Evolutionary conservation across 2,329 filamentous ascomycete species (phyloP).

Genomic region (Madurella mycetomatis): DNA sequence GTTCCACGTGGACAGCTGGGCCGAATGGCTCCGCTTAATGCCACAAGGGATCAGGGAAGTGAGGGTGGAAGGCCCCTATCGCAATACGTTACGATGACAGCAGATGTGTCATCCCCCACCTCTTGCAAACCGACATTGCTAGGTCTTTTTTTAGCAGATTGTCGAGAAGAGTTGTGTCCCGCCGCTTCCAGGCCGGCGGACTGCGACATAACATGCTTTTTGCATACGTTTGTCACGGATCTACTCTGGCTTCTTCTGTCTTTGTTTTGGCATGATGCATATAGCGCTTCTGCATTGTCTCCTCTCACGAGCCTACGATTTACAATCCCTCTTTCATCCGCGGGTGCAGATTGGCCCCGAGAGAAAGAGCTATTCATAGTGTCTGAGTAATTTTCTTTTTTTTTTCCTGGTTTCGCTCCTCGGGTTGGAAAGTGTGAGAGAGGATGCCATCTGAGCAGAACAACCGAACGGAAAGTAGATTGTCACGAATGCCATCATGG

Average conservation of each 20-base stretch:
- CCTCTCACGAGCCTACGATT: not conserved
- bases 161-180: not conserved
- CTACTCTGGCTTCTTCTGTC: not conserved
- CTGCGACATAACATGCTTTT: not conserved
- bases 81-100: slow-evolving; percentile 37
- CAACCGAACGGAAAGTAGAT: not conserved
- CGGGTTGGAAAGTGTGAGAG: not conserved
- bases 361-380: not conserved
- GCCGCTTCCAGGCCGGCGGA: not conserved
- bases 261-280: not conserved
- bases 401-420: not conserved
- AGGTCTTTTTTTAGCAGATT: not conserved
- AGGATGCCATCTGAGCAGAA: not conserved
- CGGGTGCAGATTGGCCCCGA: not conserved
- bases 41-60: slow-evolving; percentile 53
- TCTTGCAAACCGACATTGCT: not conserved
- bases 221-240: not conserved
- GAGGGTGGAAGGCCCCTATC: slow-evolving; percentile 50
- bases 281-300: not conserved
- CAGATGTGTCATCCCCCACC: not conserved
- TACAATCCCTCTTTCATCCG: not conserved
- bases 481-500: not conserved
- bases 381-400: not conserved
- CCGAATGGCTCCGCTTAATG: slow-evolving; percentile 56
- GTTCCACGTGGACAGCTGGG: slow-evolving; percentile 50